Base-by-base conservation (phyloP, 257 asterid species). In the Cinchona pubescens region DNA sequence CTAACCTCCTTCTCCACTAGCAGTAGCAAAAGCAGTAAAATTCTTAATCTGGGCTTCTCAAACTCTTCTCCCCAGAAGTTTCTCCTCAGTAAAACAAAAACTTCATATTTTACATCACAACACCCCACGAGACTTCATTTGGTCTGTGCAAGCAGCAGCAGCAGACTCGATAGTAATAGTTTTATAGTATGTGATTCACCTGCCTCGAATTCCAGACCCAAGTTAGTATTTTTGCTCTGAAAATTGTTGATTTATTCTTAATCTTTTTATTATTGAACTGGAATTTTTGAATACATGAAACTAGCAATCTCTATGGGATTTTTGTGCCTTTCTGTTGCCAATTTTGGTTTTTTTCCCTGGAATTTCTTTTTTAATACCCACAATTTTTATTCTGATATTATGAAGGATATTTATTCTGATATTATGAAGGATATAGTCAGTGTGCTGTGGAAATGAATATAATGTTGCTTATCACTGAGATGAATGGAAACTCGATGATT, bases 71-170 rank as follows among this genome's bases (percentile, higher is more conserved):
- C 14, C n/a, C 48, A 58, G n/a, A 68, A 43, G 27, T 75, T 62
- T 29, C 18, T 62, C 27, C 62, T 21, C 43, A 45, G 35, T 13
- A 73, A 75, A 29, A 46, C 73, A 27, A 76, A 83, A 1, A 77
- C 74, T 70, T 71, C 78, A n/a, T n/a, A n/a, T 58, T 34, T 27
- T 19, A 23, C 78, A 53, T 7, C 3, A 18, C 58, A 18, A 18
- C 75, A 48, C 38, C 66, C 85, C 72, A 74, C 12, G 55, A 81
- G 81, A 60, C 49, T 79, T 40, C 78, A n/a, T n/a, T n/a, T 86
- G 25, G 83, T 81, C 60, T 83, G 65, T 77, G 88, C 95, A 82
- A 89, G 16, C 16, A 48, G 74, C 73, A 71, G 79, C 85, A 55
- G 75, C 75, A 53, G 75, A 10, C 40, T 42, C 8, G 78, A 83